Percentiles rank a stretch among this genome's conserved stretches.
Evolutionary conservation across 148 eudicot species (phyloP).

Genomic region (Spergularia marina): DNA sequence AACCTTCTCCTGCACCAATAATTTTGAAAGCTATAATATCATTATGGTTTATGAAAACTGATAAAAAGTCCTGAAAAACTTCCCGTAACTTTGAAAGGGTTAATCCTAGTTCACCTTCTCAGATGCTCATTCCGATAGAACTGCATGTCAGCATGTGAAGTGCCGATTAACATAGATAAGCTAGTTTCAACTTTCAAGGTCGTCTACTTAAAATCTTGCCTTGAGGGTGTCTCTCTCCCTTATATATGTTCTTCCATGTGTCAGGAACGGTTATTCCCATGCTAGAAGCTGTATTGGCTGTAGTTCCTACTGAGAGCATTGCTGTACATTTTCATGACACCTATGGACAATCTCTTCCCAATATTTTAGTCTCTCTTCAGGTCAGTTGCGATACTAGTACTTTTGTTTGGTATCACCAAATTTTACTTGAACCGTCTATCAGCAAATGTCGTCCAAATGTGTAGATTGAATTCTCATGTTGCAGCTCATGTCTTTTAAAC

Average conservation of each 20-base stretch:
- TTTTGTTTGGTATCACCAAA: neutral
- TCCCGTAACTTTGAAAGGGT: too few species aligned
- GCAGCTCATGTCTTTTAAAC: neutral
- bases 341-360: constrained; percentile 67
- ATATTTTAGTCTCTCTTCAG: constrained; percentile 60
- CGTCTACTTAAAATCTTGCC: too few species aligned
- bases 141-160: too few species aligned
- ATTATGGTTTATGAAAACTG: too few species aligned
- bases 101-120: neutral
- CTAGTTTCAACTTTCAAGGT: too few species aligned
- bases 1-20: too few species aligned
- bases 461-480: neutral
- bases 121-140: neutral
- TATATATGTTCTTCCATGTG: constrained; percentile 14
- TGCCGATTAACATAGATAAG: too few species aligned
- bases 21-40: too few species aligned
- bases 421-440: neutral
- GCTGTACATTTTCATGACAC: constrained; percentile 79
- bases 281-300: constrained; percentile 64
- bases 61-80: too few species aligned
- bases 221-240: neutral
- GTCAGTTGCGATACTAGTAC: constrained; percentile 28
- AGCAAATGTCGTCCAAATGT: neutral
- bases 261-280: constrained; percentile 61
- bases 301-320: constrained; percentile 53